phyloP scores from a whole-genome alignment of 176 grass and related monocot genomes.

The Triticum turgidum region DNA sequence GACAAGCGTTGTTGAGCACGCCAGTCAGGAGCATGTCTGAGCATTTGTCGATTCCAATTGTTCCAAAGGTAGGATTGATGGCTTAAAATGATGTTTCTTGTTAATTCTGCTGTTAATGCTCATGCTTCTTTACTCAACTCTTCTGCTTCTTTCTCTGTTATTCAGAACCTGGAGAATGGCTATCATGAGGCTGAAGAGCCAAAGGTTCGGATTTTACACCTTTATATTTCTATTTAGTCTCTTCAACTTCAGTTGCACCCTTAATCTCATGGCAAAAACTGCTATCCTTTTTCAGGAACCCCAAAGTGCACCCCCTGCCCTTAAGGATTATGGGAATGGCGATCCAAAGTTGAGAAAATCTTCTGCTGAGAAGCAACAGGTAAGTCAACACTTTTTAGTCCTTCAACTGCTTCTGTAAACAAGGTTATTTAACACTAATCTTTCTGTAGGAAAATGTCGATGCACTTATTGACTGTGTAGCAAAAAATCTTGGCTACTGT shows the following conservation, averaged over 20 bases:
- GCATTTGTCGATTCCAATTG: conserved; percentile 90
- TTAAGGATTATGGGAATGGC: conserved; percentile 66
- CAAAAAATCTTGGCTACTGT: conserved; percentile 81
- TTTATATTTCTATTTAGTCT: neutral
- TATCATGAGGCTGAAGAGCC: conserved; percentile 53
- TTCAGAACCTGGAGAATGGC: conserved; percentile 68
- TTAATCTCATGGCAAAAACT: conserved; percentile 26
- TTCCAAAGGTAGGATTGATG: conserved; percentile 54
- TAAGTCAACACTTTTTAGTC: conserved; percentile 40
- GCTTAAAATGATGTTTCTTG: conserved; percentile 26
- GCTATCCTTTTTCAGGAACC: conserved; percentile 64
- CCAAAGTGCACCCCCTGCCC: conserved; percentile 85
- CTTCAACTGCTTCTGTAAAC: conserved; percentile 30
- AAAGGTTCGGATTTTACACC: conserved; percentile 43
- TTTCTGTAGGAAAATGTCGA: conserved; percentile 83
- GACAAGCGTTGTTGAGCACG: conserved; percentile 70
- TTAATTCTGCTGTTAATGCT: conserved; percentile 10
- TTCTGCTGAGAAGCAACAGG: conserved; percentile 72
- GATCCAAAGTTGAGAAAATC: conserved; percentile 75
- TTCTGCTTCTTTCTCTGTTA: neutral
- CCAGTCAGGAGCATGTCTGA: conserved; percentile 89
- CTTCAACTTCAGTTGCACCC: neutral
- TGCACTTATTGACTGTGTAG: conserved; percentile 72
- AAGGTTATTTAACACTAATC: conserved; percentile 33
- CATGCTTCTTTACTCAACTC: conserved; percentile 20